Evolutionary conservation across 108 stramenopile genomes (phyloP).

Genomic region (Schizochytrium sp.): DNA sequence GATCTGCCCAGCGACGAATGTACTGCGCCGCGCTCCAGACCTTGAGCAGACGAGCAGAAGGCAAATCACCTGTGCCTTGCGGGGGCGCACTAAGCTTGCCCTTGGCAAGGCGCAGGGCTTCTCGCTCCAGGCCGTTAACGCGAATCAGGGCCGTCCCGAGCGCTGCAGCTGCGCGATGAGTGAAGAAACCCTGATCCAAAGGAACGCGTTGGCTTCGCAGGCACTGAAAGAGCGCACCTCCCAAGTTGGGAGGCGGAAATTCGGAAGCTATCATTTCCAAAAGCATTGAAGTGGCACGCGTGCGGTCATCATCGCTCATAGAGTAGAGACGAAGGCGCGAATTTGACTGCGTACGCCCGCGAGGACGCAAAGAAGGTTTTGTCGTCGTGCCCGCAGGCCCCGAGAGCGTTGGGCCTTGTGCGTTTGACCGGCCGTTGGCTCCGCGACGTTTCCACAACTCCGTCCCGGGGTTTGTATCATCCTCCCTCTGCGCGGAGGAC

Average conservation of each 20-base stretch:
- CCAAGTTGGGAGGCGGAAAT: neutral
- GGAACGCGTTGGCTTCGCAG: neutral
- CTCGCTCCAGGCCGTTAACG: neutral
- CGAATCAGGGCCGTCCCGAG: neutral
- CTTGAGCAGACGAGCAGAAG: neutral
- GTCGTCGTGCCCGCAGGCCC: neutral
- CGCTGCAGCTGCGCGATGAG: neutral
- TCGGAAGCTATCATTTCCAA: neutral
- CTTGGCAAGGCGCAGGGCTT: neutral
- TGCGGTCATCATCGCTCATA: neutral
- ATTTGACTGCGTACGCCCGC: neutral
- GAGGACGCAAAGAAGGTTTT: neutral
- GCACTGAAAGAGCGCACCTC: neutral
- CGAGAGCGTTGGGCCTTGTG: neutral
- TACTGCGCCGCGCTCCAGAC: neutral
- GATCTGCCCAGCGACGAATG: constrained; percentile 1
- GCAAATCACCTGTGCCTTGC: neutral
- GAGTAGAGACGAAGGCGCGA: neutral
- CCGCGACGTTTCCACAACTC: neutral
- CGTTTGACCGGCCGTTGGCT: neutral
- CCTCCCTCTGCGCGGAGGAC: neutral
- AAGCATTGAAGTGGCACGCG: neutral
- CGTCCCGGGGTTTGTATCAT: neutral
- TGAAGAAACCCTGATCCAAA: constrained; percentile 2
- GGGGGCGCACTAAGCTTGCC: neutral